Conservation (phyloP, 345 rosid species). For the Kernera saxatilis region DNA sequence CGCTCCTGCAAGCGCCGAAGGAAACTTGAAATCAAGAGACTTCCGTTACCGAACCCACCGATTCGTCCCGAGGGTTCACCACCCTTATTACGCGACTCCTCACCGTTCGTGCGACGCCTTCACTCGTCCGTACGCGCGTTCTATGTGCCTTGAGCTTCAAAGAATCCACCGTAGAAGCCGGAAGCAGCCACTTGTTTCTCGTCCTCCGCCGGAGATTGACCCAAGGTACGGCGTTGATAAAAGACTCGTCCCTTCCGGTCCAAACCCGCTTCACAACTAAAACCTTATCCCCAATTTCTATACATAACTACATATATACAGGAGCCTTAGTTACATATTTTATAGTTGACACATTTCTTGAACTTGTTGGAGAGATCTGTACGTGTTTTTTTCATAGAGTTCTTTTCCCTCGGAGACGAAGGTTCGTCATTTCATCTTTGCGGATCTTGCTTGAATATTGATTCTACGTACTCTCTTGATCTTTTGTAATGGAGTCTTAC, state of each 20-base stretch:
- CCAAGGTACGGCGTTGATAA: constrained; percentile 76
- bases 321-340: neutral
- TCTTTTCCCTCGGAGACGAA: neutral
- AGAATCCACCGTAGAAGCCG: constrained; percentile 22
- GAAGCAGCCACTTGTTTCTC: constrained; percentile 13
- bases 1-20: neutral
- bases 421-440: neutral
- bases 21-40: constrained; percentile 17
- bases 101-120: constrained; percentile 25
- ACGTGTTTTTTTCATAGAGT: neutral
- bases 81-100: constrained; percentile 23
- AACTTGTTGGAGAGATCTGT: neutral
- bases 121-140: constrained; percentile 30
- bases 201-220: constrained; percentile 49
- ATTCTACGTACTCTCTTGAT: neutral
- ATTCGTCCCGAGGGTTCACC: constrained; percentile 4
- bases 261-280: constrained; percentile 85
- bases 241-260: constrained; percentile 86
- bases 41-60: neutral
- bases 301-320: neutral
- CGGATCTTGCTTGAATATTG: neutral
- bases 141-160: constrained; percentile 31
- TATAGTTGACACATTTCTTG: neutral
- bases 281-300: neutral
- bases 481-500: neutral